Evolutionary conservation across 2,329 filamentous ascomycete species (phyloP).

Genomic region (Trichoderma sp.): DNA sequence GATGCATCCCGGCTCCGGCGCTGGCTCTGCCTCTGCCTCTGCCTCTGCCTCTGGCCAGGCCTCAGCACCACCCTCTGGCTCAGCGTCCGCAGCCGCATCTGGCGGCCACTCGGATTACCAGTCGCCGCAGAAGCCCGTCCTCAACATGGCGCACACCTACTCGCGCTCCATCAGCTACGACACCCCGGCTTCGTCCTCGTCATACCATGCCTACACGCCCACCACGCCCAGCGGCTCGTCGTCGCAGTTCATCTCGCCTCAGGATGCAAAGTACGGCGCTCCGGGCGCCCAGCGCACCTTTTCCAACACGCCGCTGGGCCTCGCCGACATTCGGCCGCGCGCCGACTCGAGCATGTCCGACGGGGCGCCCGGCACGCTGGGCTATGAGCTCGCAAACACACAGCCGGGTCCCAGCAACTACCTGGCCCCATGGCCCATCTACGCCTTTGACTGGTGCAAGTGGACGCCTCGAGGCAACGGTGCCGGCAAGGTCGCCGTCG

Average conservation of each 20-base stretch:
- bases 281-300: conserved; percentile 62
- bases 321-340: conserved; percentile 87
- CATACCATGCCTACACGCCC: conserved; percentile 60
- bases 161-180: conserved; percentile 74
- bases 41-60: conserved; percentile 31
- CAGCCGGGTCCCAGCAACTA: conserved; percentile 84
- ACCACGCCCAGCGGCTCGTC: conserved; percentile 65
- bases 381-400: conserved; percentile 67
- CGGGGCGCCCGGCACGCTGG: conserved; percentile 61
- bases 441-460: conserved; percentile 99
- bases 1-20: conserved; percentile 43
- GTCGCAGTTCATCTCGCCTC: conserved; percentile 66
- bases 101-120: conserved; percentile 56
- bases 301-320: conserved; percentile 84
- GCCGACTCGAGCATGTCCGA: conserved; percentile 81
- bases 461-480: conserved; percentile 82
- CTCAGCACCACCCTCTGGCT: conserved; percentile 39
- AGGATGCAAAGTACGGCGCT: conserved; percentile 57
- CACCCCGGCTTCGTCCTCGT: conserved; percentile 55
- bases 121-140: conserved; percentile 66
- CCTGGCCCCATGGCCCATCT: conserved; percentile 89
- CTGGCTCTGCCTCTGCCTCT: conserved; percentile 36
- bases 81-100: conserved; percentile 36
- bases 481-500: conserved; percentile 89
- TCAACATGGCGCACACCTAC: conserved; percentile 71